Conservation (phyloP, 306 rosid genomes). For the Fagus crenata region DNA sequence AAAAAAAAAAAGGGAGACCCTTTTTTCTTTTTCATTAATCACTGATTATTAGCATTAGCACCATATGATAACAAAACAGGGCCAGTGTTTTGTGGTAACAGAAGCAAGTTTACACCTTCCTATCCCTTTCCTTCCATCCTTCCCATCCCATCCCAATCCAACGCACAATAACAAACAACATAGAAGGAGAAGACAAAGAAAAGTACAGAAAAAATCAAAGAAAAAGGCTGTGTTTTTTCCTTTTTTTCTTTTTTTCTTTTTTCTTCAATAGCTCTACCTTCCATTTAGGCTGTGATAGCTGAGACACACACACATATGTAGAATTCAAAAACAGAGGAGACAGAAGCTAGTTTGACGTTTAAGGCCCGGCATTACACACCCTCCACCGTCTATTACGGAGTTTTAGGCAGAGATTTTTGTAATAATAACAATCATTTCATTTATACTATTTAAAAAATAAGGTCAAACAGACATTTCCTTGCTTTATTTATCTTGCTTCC, state of each 20-base stretch:
- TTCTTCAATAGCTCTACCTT: not conserved
- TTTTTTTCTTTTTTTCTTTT: too few relatives aligned
- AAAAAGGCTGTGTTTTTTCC: not conserved
- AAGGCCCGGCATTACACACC: constrained; percentile 23
- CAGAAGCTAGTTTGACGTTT: constrained; percentile 17
- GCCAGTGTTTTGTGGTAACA: not conserved
- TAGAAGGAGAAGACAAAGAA: not conserved
- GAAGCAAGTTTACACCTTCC: not conserved
- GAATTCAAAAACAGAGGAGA: constrained; percentile 6
- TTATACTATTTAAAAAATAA: constrained; percentile 2
- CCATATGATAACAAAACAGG: constrained; percentile 19
- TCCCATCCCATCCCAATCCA: not conserved
- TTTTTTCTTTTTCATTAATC: constrained; percentile 15
- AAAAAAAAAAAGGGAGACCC: not conserved
- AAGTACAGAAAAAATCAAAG: not conserved
- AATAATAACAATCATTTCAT: not conserved
- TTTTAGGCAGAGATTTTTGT: constrained; percentile 1
- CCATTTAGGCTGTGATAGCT: not conserved
- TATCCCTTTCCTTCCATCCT: not conserved
- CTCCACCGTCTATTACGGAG: constrained; percentile 34
- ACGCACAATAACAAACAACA: not conserved
- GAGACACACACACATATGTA: not conserved
- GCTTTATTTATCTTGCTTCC: constrained; percentile 35
- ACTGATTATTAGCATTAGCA: constrained; percentile 19
- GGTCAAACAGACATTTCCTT: constrained; percentile 44